These are phyloP conservation scores for Cyberlindnera mycetangii DNA, from an alignment of 805 yeast species.

Conservation along the genomic window DNA sequence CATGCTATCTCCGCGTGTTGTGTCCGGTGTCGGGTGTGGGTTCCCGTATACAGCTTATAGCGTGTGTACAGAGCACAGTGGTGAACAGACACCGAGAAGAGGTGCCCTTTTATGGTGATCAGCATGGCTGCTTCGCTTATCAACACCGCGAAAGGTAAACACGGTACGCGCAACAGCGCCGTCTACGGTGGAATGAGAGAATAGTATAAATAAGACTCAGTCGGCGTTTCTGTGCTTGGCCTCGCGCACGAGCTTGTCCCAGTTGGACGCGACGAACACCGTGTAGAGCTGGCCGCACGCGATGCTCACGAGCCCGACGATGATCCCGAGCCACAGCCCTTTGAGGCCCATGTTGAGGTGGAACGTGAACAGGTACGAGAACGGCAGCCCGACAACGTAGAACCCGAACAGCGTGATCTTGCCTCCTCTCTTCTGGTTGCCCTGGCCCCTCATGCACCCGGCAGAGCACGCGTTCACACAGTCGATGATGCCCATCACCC, in stretches of 20 bases:
- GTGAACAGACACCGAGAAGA: not conserved
- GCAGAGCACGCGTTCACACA: conserved; percentile 71
- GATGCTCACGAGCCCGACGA: conserved; percentile 51
- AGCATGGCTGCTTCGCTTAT: not conserved
- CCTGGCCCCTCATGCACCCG: conserved; percentile 82
- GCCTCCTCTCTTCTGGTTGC: conserved; percentile 78
- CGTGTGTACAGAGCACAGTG: not conserved
- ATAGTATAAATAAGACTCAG: not conserved
- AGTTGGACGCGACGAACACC: conserved; percentile 44
- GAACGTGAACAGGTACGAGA: conserved; percentile 58
- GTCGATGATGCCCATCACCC: conserved; percentile 68
- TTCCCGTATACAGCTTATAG: no score
- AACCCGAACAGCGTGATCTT: conserved; percentile 63
- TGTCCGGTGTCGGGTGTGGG: not conserved
- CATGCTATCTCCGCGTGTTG: not conserved
- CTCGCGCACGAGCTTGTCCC: conserved; percentile 48
- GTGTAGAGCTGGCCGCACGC: conserved; percentile 47
- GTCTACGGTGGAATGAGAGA: not conserved
- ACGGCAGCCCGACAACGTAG: conserved; percentile 71
- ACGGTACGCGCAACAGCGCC: conserved; percentile 1
- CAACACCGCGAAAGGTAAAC: conserved; percentile 1
- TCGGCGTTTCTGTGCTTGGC: conserved; percentile 37
- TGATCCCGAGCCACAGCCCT: conserved; percentile 81
- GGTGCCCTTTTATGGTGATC: no score
- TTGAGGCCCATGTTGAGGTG: conserved; percentile 41